phyloP scores from a whole-genome alignment of 2,329 filamentous ascomycete genomes.

The Sporothrix mexicana region DNA sequence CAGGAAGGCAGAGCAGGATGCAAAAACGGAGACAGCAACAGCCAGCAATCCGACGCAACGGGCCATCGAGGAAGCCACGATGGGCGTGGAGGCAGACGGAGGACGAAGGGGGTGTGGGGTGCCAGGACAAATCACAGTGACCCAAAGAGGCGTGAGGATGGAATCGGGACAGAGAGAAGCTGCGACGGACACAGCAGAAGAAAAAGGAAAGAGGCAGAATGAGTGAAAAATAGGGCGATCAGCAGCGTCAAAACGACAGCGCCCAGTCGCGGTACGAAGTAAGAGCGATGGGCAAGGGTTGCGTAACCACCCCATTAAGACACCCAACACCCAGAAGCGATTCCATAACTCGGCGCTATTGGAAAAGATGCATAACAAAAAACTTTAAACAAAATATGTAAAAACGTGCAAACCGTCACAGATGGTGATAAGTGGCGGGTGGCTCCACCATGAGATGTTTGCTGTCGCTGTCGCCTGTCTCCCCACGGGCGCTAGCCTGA shows the following conservation, averaged over 20 bases:
- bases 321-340: conserved; percentile 9
- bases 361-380: not conserved
- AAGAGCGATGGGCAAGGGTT: not conserved
- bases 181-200: conserved; percentile 11
- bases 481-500: conserved; percentile 6
- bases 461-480: conserved; percentile 18
- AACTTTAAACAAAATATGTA: not conserved
- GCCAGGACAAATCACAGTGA: conserved; percentile 7
- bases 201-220: conserved; percentile 1
- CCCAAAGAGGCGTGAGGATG: conserved; percentile 6
- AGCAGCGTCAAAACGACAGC: conserved; percentile 12
- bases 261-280: conserved; percentile 16
- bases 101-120: conserved; percentile 19
- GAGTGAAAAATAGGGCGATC: not conserved
- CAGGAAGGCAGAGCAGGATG: conserved; percentile 15
- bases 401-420: conserved; percentile 10
- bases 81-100: not conserved
- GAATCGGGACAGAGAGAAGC: conserved; percentile 21
- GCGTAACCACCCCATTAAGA: conserved; percentile 18
- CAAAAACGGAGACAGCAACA: not conserved
- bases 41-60: conserved; percentile 28
- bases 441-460: conserved; percentile 28
- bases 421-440: conserved; percentile 5
- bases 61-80: conserved; percentile 21
- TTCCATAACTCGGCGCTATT: conserved; percentile 4